Base-by-base conservation (phyloP, 306 rosid genomes). In the Cyclanthera cordifolia region DNA sequence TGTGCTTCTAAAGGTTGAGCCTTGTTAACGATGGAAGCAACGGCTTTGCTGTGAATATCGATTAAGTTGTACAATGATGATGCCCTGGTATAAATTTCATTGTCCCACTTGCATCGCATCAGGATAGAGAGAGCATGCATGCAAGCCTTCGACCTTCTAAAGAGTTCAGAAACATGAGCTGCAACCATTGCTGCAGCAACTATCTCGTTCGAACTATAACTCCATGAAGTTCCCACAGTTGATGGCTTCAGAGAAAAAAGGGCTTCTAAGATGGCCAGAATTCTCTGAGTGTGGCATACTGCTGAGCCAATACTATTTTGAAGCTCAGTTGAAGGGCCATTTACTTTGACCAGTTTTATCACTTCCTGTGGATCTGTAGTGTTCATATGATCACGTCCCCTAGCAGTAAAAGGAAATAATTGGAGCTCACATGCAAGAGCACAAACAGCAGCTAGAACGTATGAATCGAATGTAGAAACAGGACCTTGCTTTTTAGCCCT, bases 171-270 rank as follows among this genome's bases (percentile, higher is more conserved):
- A 76, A 92, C 85, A 80, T 92, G 98, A 20, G 98, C 98, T 3
- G 98, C 98, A 80, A 92, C 98, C 98, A 92, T 92, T n/a, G 98
- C 98, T 76, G 98, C 98, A 53, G 98, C 98, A 75, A 92, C 95
- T 74, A 92, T 92, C 83, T 92, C 98, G 64, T 87, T 89, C 53
- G 98, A 92, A 81, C 98, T 89, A 83, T 83, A 90, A 84, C 89
- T 89, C 96, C 98, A 89, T 4, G 96, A 86, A n/a, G 98, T 89
- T 47, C 98, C 98, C 77, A 92, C 81, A 71, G 98, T 81, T 76
- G 98, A 92, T 32, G 98, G 98, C 81, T 89, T 90, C 73, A 92
- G 78, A 30, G 86, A 85, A 78, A 92, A 92, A 39, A 89, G 81
- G 37, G 98, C 98, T 86, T 92, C 98, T 77, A 92, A 74, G 82